Evolutionary conservation across 805 yeast genomes (phyloP), one percentile per base, ranked within the genome.

Genomic region (Nakazawaea siamensis): DNA sequence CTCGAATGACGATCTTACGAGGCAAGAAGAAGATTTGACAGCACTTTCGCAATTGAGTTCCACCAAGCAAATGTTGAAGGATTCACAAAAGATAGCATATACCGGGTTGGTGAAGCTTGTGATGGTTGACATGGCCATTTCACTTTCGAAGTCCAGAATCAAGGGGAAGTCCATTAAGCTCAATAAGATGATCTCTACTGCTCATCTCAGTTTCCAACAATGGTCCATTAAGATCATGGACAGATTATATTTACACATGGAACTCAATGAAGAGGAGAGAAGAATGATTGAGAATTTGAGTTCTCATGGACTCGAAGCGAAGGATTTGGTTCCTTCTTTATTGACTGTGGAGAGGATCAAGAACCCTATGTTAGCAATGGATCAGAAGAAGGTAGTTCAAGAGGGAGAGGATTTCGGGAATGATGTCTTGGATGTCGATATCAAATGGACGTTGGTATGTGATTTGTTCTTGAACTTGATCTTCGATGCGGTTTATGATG

Each of bases 391-490:
- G n/a, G 42, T 44, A 17, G 43, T 57, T 9, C 31, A 57, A 2
- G 58, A 56, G 13, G 57, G 57, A 14, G 45, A 61, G 1, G 54
- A 55, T 13, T 35, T 35, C 24, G 43, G 52, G n/a, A 40, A 58
- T n/a, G 48, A 55, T 11, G 55, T 47, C 2, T 43, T 80, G 6
- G 73, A 78, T 18, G 68, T 83, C 36, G 96, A 88, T 48, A 70
- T 92, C 16, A 74, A 88, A 20, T 94, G 98, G 98, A 88, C 96
- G 0, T 71, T 90, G 11, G 62, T 92, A 5, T 94, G 98, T 58
- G 98, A 92, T 53, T 59, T 92, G 31, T 90, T 90, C 50, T 62
- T 92, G 27, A 67, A 84, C 8, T 62, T 90, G 2, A 59, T 92
- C 13, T 77, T 87, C 33, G 94, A 87, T 41, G 86, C 95, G 0